Evolutionary conservation across 2,329 filamentous ascomycete species (phyloP).

Genomic region (Didymella arachidicola): DNA sequence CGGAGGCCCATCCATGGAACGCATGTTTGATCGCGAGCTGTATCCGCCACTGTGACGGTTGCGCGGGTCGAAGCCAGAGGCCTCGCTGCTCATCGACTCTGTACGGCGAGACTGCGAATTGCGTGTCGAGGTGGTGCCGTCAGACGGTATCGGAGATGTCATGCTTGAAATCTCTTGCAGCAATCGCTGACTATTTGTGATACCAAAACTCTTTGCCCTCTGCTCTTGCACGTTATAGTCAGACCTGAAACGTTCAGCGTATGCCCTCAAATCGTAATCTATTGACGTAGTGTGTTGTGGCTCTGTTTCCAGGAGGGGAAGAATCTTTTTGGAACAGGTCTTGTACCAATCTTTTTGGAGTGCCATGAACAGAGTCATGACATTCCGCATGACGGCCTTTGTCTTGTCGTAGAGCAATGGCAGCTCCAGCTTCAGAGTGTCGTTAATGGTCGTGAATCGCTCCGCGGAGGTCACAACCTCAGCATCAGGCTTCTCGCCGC

Average conservation of each 20-base stretch:
- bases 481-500: slow-evolving; percentile 85
- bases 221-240: slow-evolving; percentile 78
- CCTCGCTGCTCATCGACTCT: slow-evolving; percentile 51
- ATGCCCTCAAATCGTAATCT: slow-evolving; percentile 73
- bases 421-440: slow-evolving; percentile 90
- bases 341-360: slow-evolving; percentile 85
- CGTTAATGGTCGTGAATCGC: slow-evolving; percentile 89
- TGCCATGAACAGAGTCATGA: slow-evolving; percentile 81
- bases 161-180: slow-evolving; percentile 68
- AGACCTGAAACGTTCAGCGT: slow-evolving; percentile 77
- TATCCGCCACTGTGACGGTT: slow-evolving; percentile 73
- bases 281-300: slow-evolving; percentile 55
- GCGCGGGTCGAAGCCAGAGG: slow-evolving; percentile 40
- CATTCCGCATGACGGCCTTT: slow-evolving; percentile 82
- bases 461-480: slow-evolving; percentile 85
- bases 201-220: slow-evolving; percentile 72
- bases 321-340: slow-evolving; percentile 84
- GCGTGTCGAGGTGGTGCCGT: slow-evolving; percentile 51
- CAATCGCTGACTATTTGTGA: slow-evolving; percentile 71
- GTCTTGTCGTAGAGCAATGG: slow-evolving; percentile 84
- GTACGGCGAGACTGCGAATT: slow-evolving; percentile 56
- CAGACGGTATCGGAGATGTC: slow-evolving; percentile 60
- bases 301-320: slow-evolving; percentile 70
- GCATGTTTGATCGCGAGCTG: slow-evolving; percentile 42
- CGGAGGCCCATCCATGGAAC: slow-evolving; percentile 39